Base-by-base conservation (phyloP, 1,284 basidiomycete genomes). In the Vanrija sp. region DNA sequence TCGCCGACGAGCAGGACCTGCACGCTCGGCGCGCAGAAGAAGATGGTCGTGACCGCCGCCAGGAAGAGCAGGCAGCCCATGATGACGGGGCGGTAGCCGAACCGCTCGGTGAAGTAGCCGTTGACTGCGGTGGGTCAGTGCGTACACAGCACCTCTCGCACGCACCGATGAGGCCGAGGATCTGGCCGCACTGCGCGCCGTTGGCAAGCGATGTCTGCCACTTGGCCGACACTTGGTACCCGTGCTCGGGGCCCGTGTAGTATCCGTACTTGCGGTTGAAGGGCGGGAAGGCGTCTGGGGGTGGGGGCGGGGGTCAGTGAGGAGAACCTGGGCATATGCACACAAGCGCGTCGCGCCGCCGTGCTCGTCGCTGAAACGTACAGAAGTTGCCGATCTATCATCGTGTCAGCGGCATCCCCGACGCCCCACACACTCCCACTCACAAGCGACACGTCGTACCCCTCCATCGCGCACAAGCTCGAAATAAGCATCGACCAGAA, bases 161-260 rank as follows among this genome's bases (percentile, higher is more conserved):
- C 60, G 55, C 43, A 63, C 60, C 46, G 44, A 73, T 62, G 14
- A 79, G 67, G 46, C 78, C 78, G 34, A 78, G 63, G 57, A 79
- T 75, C 54, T 73, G 65, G 34, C 74, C 75, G 49, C 61, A 62
- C 43, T 72, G 67, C 10, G 67, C 69, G 43, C 68, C 73, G 57
- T 76, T 76, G 12, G 66, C 66, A 18, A 79, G 64, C 44, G 75
- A 78, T 15, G 76, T 63, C 54, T 80, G 79, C 79, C 79, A 80
- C 26, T 67, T 55, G 0, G 80, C 76, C 0, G 78, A 66, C 15
- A 81, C 68, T 46, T 75, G 66, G 19, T 38, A 51, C 9, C 46
- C 46, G 46, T 47, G n/a, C 29, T 47, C 34, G 8, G 34, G 29
- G 44, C 26, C 42, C n/a, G 40, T 47, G n/a, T 21, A 54, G n/a